Evolutionary conservation across 2,329 filamentous ascomycete species (phyloP).

Genomic region (Helicocarpus griseus): DNA sequence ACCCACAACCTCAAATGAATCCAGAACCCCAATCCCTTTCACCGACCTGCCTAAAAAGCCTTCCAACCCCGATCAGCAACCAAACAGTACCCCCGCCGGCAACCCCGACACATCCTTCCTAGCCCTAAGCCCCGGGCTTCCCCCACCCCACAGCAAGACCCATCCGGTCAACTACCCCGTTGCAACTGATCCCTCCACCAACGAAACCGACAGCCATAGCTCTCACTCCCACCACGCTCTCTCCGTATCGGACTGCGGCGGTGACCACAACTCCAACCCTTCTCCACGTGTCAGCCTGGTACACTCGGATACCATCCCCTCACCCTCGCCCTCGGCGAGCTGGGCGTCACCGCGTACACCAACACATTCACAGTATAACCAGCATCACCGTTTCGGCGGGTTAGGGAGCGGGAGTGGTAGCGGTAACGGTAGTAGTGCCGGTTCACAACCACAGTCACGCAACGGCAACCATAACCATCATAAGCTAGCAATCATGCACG

Average conservation of each 20-base stretch:
- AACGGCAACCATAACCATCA: not conserved
- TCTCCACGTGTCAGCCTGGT: conserved; percentile 26
- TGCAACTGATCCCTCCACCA: not conserved
- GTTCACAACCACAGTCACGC: not conserved
- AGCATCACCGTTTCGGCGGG: conserved; percentile 33
- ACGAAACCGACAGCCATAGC: not conserved
- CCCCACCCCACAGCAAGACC: not conserved
- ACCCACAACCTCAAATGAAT: too few relatives aligned
- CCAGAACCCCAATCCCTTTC: conserved; percentile 1
- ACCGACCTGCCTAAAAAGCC: not conserved
- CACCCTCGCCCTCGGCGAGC: conserved; percentile 33
- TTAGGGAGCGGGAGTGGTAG: conserved; percentile 20
- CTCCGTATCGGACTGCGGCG: conserved; percentile 11
- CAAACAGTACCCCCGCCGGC: not conserved
- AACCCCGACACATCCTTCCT: conserved; percentile 3
- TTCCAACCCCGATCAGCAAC: not conserved
- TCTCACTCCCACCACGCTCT: not conserved
- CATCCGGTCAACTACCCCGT: not conserved
- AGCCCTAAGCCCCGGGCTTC: not conserved
- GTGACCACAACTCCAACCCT: conserved; percentile 23
- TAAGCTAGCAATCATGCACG: not conserved
- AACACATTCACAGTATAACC: conserved; percentile 22
- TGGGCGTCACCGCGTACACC: conserved; percentile 11
- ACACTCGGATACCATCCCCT: conserved; percentile 31
- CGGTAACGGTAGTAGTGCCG: not conserved